These are phyloP conservation scores for Rhodotorula sp. DNA, from an alignment of 1,284 basidiomycete genomes.

Conservation along the genomic window DNA sequence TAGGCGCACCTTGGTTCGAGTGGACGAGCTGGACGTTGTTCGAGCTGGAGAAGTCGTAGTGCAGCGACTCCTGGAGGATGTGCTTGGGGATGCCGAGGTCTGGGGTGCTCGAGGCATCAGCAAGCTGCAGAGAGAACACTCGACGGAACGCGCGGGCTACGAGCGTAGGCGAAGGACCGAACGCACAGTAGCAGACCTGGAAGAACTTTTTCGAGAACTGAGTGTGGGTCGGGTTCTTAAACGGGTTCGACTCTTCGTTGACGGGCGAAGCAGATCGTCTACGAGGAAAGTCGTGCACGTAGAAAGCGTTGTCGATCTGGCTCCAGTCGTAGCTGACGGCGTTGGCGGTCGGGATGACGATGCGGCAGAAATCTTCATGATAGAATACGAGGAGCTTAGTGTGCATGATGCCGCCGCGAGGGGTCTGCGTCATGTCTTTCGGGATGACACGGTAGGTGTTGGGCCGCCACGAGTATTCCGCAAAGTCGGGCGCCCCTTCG, in stretches of 20 bases:
- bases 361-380: slow-evolving; percentile 23
- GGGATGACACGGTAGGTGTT: slow-evolving; percentile 17
- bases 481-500: background rate
- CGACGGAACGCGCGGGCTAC: too few relatives aligned
- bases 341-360: slow-evolving; percentile 38
- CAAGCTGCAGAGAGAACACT: too few relatives aligned
- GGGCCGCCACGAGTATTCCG: background rate
- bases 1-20: slow-evolving; percentile 23
- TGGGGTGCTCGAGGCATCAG: too few relatives aligned
- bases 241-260: slow-evolving; percentile 1
- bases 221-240: slow-evolving; percentile 30
- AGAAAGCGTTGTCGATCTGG: slow-evolving; percentile 37
- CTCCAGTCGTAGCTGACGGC: slow-evolving; percentile 31
- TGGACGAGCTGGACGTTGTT: slow-evolving; percentile 20
- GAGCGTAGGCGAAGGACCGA: too few relatives aligned
- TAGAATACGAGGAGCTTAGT: slow-evolving; percentile 31
- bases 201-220: slow-evolving; percentile 24
- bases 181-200: slow-evolving; percentile 6
- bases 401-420: slow-evolving; percentile 20
- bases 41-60: slow-evolving; percentile 28
- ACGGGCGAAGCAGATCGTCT: background rate
- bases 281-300: slow-evolving; percentile 37
- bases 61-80: background rate
- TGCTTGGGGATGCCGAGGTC: slow-evolving; percentile 16
- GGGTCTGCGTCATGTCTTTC: too few relatives aligned